Evolutionary conservation across 2,329 filamentous ascomycete species (phyloP), one percentile per base, ranked within the genome.

Genomic region (Amylocarpus encephaloides): DNA sequence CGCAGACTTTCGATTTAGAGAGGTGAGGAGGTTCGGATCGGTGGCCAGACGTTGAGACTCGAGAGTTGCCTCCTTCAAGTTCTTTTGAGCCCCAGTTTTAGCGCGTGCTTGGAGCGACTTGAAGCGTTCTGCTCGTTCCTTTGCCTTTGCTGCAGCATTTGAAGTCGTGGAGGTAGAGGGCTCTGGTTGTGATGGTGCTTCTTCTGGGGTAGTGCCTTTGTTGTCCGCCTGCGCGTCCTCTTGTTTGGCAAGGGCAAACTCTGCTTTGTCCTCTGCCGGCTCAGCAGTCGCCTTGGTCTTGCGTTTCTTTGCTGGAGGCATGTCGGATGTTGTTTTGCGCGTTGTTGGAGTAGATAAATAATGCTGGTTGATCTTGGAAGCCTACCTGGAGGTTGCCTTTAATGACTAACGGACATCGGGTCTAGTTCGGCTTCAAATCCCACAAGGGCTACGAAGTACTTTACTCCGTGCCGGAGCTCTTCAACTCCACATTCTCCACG

Each of bases 61-160:
- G 43, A 83, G 82, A 29, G 86, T 86, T 6, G 88, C 89, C 67
- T 91, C 91, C 66, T 89, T 86, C 56, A 94, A 72, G 64, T 95
- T 97, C 55, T 78, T 80, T 64, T 82, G 75, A 1, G 83, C 78
- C 0, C 83, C 86, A 51, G 77, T 74, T 74, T 90, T 83, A 44
- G 86, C 85, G 62, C 89, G 85, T 22, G 86, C 86, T 70, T 94
- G 83, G 13, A 96, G 81, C 3, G 88, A 86, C 66, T 90, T 91
- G 75, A 96, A 96, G 57, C 88, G 83, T 44, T 88, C 87, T 68
- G 83, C 73, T 49, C 89, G 82, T 49, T 91, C 85, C 59, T 80
- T 72, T 29, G 78, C 72, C 60, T 78, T 77, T 26, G 66, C 59
- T 15, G 69, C 62, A n/a, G 71, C 67, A 36, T 65, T 56, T 43